A percentile compares a stretch with the other conserved stretches of the same genome.
Evolutionary conservation across 768 basidiomycete genomes (phyloP).

Genomic region (Dacryopinax primogenitus): DNA sequence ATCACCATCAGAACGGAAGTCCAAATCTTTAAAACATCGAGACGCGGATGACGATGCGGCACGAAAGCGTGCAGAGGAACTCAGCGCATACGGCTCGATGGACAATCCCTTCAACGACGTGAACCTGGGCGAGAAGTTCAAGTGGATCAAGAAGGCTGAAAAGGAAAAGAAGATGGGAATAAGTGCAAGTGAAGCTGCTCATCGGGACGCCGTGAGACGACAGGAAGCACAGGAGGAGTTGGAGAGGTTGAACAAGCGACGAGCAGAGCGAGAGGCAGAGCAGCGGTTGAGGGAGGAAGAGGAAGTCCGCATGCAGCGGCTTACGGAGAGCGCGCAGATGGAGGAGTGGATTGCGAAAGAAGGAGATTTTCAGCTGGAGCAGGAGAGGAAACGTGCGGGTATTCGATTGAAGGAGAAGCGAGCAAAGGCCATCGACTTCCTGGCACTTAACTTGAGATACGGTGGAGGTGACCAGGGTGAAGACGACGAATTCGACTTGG

Average conservation of each 20-base stretch:
- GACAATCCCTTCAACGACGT: constrained; percentile 99
- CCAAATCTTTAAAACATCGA: constrained; percentile 57
- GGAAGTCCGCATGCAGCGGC: constrained; percentile 70
- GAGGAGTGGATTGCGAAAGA: constrained; percentile 96
- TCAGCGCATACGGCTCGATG: constrained; percentile 88
- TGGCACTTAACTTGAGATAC: constrained; percentile 91
- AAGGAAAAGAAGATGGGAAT: constrained; percentile 86
- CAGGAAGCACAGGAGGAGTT: constrained; percentile 93
- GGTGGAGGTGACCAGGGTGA: constrained; percentile 40
- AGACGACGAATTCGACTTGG: constrained; percentile 49
- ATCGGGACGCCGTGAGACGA: constrained; percentile 62
- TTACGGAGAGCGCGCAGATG: constrained; percentile 95
- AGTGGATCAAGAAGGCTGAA: constrained; percentile 98
- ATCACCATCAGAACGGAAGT: constrained; percentile 79
- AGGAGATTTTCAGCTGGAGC: constrained; percentile 92
- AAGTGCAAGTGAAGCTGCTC: constrained; percentile 60
- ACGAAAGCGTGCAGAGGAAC: constrained; percentile 73
- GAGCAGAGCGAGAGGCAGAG: constrained; percentile 88
- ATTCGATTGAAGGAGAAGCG: constrained; percentile 93
- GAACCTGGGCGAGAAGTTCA: constrained; percentile 90
- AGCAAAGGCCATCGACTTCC: constrained; percentile 96
- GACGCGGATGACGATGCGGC: constrained; percentile 79
- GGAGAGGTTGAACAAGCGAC: constrained; percentile 74
- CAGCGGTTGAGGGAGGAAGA: constrained; percentile 82
- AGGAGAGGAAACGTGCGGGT: constrained; percentile 77